Evolutionary conservation across 345 rosid genomes (phyloP).

Genomic region (Lepidium aucheri): DNA sequence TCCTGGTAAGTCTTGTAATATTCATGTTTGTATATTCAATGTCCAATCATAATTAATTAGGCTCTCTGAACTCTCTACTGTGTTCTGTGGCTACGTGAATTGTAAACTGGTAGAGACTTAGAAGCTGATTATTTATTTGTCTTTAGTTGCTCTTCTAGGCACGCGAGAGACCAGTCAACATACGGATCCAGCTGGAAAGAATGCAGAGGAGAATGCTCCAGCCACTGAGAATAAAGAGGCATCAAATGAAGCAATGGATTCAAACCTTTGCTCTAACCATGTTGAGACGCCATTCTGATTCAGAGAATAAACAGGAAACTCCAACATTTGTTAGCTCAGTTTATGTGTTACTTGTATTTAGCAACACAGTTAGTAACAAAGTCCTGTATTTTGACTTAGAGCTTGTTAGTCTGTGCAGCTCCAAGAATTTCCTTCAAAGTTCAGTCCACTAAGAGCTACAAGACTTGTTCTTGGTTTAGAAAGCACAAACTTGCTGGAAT

Average conservation of each 20-base stretch:
- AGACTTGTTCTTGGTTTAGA: background rate
- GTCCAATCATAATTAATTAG: background rate
- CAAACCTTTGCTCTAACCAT: background rate
- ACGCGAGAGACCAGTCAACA: background rate
- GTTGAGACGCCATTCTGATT: background rate
- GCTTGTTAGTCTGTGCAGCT: background rate
- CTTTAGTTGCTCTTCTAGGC: background rate
- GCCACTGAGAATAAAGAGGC: background rate
- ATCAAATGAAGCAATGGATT: background rate
- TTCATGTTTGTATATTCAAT: background rate
- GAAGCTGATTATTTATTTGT: no score
- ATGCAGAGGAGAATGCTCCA: background rate
- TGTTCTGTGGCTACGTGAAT: no score
- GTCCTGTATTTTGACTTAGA: background rate
- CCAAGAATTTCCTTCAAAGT: no score
- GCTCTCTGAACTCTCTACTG: no score
- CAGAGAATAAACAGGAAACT: background rate
- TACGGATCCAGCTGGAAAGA: background rate
- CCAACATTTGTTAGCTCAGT: background rate
- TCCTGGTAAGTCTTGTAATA: background rate
- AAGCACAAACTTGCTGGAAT: background rate
- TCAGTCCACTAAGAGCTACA: no score
- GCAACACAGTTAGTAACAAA: no score
- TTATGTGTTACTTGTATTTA: no score
- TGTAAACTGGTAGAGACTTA: no score